phyloP scores from a whole-genome alignment of 106 monocot genomes.

The Dendrobium huoshanense region DNA sequence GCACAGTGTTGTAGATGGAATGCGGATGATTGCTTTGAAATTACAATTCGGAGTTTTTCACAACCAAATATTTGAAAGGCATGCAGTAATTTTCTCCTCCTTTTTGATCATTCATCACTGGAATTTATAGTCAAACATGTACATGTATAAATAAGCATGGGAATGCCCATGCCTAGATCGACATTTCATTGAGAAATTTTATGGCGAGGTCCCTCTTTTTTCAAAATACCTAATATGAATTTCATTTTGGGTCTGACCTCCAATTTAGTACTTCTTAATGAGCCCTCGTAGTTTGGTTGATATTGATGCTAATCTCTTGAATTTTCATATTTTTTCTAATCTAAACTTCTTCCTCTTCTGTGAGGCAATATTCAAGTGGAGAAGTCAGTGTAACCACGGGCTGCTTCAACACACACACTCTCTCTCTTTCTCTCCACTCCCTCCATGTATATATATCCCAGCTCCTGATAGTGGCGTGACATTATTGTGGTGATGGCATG shows the following conservation, averaged over 20 bases:
- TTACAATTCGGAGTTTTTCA: constrained; percentile 83
- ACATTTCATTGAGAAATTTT: not conserved
- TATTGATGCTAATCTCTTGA: not conserved
- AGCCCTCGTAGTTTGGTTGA: not conserved
- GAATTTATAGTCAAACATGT: not conserved
- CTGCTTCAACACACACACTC: not conserved
- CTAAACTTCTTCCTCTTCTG: not conserved
- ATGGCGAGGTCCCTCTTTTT: not conserved
- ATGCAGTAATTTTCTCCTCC: not conserved
- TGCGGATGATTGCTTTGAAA: constrained; percentile 95
- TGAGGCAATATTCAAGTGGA: not conserved
- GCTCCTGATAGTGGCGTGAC: not conserved
- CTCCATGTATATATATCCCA: not conserved
- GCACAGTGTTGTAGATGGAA: constrained; percentile 89
- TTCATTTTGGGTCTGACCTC: not conserved
- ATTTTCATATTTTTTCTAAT: not conserved
- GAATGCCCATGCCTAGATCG: not conserved
- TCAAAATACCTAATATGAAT: not conserved
- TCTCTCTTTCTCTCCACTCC: no score
- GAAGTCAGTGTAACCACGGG: not conserved
- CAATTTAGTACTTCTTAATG: constrained; percentile 3
- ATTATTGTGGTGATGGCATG: not conserved
- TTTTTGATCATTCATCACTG: not conserved
- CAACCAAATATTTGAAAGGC: constrained; percentile 97
- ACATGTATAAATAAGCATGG: no score